A percentile compares a stretch with the other conserved stretches of the same genome.
phyloP scores from a whole-genome alignment of 345 rosid species.

The Rhizophora apiculata region DNA sequence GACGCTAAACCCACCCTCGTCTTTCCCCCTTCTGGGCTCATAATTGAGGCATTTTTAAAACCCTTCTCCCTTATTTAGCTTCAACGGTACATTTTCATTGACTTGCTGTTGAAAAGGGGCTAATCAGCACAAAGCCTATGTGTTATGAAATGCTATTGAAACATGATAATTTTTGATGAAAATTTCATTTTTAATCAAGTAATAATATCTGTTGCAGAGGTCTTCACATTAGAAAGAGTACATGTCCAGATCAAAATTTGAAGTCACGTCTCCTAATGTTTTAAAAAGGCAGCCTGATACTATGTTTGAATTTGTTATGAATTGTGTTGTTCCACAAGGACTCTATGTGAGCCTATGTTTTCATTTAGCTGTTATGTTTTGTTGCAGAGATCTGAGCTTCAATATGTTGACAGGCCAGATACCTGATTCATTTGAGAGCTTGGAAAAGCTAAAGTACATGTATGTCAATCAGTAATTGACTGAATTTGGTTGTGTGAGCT shows the following conservation, averaged over 20 bases:
- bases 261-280: too few species aligned
- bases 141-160: too few species aligned
- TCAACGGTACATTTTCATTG: not conserved
- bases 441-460: conserved; percentile 27
- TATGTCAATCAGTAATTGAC: conserved; percentile 27
- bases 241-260: too few species aligned
- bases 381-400: conserved; percentile 73
- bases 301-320: not conserved
- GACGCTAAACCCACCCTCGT: too few species aligned
- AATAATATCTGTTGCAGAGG: too few species aligned
- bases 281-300: too few species aligned
- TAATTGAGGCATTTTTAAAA: not conserved
- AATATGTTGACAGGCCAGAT: conserved; percentile 58
- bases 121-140: not conserved
- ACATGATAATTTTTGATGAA: too few species aligned
- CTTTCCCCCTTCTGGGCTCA: not conserved
- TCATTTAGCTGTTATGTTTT: not conserved
- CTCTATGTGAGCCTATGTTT: not conserved
- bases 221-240: too few species aligned
- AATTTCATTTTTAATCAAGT: too few species aligned
- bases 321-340: not conserved
- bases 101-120: not conserved
- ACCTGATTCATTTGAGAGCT: conserved; percentile 33
- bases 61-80: not conserved
- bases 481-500: not conserved